Conservation (phyloP, 2,329 filamentous ascomycete genomes). For the Hypoxylon sp. region DNA sequence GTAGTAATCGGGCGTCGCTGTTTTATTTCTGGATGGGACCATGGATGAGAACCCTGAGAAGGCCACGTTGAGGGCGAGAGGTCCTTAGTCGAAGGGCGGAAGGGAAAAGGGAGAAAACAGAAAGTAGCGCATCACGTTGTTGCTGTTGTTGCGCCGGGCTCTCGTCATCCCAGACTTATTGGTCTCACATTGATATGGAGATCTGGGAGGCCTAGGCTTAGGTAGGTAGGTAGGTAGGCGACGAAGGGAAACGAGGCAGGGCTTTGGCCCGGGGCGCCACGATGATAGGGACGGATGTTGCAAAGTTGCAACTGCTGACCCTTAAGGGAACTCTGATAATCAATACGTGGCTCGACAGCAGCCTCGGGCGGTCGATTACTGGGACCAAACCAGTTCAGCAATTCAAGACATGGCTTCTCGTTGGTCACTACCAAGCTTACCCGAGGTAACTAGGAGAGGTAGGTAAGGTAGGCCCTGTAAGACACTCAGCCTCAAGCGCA, state of each 20-base stretch:
- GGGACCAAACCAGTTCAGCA: slow-evolving; percentile 35
- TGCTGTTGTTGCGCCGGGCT: slow-evolving; percentile 24
- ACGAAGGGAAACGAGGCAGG: slow-evolving; percentile 27
- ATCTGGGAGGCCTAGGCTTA: slow-evolving; percentile 7
- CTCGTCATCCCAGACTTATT: slow-evolving; percentile 39
- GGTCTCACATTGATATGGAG: slow-evolving; percentile 34
- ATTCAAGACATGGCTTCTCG: slow-evolving; percentile 20
- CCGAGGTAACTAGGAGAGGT: neutral
- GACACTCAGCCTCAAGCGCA: slow-evolving; percentile 45
- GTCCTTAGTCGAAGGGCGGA: slow-evolving; percentile 22
- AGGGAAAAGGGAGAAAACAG: neutral
- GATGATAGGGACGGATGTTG: slow-evolving; percentile 34
- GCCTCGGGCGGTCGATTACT: slow-evolving; percentile 38
- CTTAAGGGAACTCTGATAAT: slow-evolving; percentile 35
- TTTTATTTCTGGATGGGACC: slow-evolving; percentile 19
- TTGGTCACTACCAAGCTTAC: slow-evolving; percentile 28
- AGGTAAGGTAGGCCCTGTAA: slow-evolving; percentile 27
- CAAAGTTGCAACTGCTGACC: slow-evolving; percentile 30
- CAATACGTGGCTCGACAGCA: slow-evolving; percentile 44
- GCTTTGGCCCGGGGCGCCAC: slow-evolving; percentile 23
- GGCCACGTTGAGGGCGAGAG: slow-evolving; percentile 36
- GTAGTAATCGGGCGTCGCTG: slow-evolving; percentile 25
- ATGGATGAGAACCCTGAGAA: slow-evolving; percentile 35
- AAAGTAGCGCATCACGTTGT: slow-evolving; percentile 32
- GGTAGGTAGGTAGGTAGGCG: slow-evolving; percentile 6